Conservation (phyloP, 1,284 basidiomycete species). For the Fistulina hepatica region DNA sequence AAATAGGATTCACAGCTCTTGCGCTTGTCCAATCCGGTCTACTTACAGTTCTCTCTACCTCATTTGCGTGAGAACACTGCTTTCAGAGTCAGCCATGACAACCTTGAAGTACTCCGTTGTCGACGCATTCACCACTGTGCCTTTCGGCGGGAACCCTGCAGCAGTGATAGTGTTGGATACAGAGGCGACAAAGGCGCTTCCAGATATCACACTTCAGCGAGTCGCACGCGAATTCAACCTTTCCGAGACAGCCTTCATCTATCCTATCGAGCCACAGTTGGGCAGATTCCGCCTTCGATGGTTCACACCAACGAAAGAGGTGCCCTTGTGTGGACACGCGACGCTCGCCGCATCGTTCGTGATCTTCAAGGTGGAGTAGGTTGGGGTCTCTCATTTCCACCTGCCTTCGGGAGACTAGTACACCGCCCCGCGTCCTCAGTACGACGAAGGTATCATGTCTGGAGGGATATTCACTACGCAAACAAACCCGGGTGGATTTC, state of each 20-base stretch:
- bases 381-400: too few species aligned
- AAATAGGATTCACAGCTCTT: too few species aligned
- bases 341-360: constrained; percentile 34
- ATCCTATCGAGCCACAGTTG: constrained; percentile 11
- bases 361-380: constrained; percentile 33
- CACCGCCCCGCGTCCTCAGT: too few species aligned
- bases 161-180: constrained; percentile 13
- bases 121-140: constrained; percentile 10
- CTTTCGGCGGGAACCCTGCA: constrained; percentile 14
- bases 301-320: constrained; percentile 27
- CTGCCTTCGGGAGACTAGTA: too few species aligned
- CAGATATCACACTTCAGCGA: constrained; percentile 6
- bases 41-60: too few species aligned
- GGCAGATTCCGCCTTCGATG: constrained; percentile 30
- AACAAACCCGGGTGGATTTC: too few species aligned
- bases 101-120: constrained; percentile 10
- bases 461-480: too few species aligned
- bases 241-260: constrained; percentile 10
- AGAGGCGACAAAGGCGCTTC: constrained; percentile 1
- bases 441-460: too few species aligned
- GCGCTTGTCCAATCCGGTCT: too few species aligned
- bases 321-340: constrained; percentile 39
- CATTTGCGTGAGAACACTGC: too few species aligned
- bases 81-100: too few species aligned
- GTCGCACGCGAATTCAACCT: constrained; percentile 13